Conservation (phyloP, 2,329 filamentous ascomycete species). For the Pestalotiopsis sp. region DNA sequence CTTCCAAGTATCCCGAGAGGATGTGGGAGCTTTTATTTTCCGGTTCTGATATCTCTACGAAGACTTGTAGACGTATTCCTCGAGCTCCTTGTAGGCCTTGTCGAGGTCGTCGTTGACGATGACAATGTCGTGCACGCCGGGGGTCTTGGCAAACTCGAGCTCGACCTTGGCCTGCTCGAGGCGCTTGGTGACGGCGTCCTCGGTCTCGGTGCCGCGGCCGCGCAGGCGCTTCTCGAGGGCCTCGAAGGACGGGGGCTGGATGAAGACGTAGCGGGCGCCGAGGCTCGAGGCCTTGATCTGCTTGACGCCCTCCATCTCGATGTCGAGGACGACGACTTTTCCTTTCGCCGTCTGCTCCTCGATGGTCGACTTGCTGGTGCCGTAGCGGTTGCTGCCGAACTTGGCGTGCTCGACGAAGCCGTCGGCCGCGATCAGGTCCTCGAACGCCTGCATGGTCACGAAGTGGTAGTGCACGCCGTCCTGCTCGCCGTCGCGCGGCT, state of each 20-base stretch:
- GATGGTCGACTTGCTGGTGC: slow-evolving; percentile 80
- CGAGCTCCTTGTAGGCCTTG: slow-evolving; percentile 55
- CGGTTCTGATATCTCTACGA: not conserved
- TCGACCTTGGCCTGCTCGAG: slow-evolving; percentile 74
- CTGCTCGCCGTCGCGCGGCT: slow-evolving; percentile 73
- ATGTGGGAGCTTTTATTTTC: not conserved
- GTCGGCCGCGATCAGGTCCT: slow-evolving; percentile 65
- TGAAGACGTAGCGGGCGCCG: slow-evolving; percentile 80
- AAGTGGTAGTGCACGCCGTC: slow-evolving; percentile 84
- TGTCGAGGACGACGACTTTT: slow-evolving; percentile 83
- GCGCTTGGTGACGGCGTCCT: slow-evolving; percentile 71
- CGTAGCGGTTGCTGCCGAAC: slow-evolving; percentile 87
- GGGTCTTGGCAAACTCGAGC: slow-evolving; percentile 71
- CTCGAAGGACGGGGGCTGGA: slow-evolving; percentile 77
- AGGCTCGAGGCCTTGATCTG: slow-evolving; percentile 81
- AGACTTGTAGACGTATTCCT: slow-evolving; percentile 49
- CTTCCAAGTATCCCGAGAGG: not conserved
- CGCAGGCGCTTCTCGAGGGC: slow-evolving; percentile 75
- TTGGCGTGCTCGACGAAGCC: slow-evolving; percentile 85
- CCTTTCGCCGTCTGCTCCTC: slow-evolving; percentile 72
- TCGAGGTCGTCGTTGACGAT: slow-evolving; percentile 66
- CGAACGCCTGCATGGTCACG: slow-evolving; percentile 67
- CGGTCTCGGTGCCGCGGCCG: slow-evolving; percentile 76
- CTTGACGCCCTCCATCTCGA: slow-evolving; percentile 98
- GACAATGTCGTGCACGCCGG: slow-evolving; percentile 67